phyloP scores from a whole-genome alignment of 2,329 filamentous ascomycete genomes.

The Aspergillus vadensis region DNA sequence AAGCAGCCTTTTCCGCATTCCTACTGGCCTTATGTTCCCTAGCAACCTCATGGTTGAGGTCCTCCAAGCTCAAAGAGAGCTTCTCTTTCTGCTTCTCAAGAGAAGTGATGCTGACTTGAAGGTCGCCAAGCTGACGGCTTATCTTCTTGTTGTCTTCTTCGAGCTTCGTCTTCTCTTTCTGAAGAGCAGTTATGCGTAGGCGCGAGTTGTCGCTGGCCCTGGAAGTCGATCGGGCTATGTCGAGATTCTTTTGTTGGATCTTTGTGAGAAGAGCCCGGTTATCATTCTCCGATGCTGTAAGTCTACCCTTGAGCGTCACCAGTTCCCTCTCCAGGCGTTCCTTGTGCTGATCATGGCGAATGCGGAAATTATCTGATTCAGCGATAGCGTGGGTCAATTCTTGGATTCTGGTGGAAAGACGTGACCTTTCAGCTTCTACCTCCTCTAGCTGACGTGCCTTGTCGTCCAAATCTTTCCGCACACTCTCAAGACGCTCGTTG shows the following conservation, averaged over 20 bases:
- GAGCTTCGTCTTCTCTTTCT: slow-evolving; percentile 77
- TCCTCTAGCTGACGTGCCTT: slow-evolving; percentile 75
- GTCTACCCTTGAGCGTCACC: slow-evolving; percentile 82
- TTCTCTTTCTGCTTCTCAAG: slow-evolving; percentile 96
- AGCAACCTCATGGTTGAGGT: slow-evolving; percentile 87
- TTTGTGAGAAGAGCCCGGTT: slow-evolving; percentile 95
- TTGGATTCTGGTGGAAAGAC: slow-evolving; percentile 77
- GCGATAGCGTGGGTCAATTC: slow-evolving; percentile 83
- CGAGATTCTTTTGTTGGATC: slow-evolving; percentile 93
- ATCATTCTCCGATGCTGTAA: slow-evolving; percentile 92
- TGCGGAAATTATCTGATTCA: slow-evolving; percentile 83
- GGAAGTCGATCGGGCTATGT: slow-evolving; percentile 88
- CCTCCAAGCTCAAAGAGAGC: slow-evolving; percentile 81
- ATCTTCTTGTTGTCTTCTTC: slow-evolving; percentile 83
- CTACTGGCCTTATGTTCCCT: slow-evolving; percentile 86
- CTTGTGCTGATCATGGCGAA: slow-evolving; percentile 91
- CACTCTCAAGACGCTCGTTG: slow-evolving; percentile 74
- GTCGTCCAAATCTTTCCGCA: slow-evolving; percentile 77
- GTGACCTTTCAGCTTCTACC: slow-evolving; percentile 75
- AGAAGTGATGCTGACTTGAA: slow-evolving; percentile 77
- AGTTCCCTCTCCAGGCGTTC: slow-evolving; percentile 89
- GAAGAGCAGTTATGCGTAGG: slow-evolving; percentile 71
- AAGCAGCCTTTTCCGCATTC: slow-evolving; percentile 85
- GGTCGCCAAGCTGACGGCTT: slow-evolving; percentile 80
- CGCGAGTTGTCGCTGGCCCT: slow-evolving; percentile 82